Conservation (phyloP, 768 basidiomycete genomes). For the Naganishia kalamii region DNA sequence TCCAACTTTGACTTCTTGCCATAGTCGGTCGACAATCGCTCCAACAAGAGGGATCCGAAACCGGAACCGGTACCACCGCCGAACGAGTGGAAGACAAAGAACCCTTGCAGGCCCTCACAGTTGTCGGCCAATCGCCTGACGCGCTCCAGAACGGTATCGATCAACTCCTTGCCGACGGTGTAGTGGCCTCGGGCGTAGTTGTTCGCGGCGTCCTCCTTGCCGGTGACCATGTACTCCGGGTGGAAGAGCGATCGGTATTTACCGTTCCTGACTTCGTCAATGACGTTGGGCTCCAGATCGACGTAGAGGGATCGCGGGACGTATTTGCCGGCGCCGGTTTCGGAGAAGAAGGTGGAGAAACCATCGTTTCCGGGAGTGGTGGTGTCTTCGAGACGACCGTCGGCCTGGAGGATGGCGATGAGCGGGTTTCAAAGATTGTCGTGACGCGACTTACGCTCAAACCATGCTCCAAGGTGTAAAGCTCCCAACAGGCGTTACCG, state of each 20-base stretch:
- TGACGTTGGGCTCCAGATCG: constrained; percentile 79
- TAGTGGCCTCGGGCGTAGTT: constrained; percentile 99
- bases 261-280: constrained; percentile 93
- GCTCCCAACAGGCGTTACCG: constrained; percentile 99
- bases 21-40: constrained; percentile 94
- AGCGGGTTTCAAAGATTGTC: not conserved
- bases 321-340: constrained; percentile 93
- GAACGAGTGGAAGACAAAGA: constrained; percentile 99
- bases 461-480: constrained; percentile 98
- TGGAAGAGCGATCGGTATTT: constrained; percentile 96
- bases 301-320: constrained; percentile 93
- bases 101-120: constrained; percentile 95
- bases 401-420: constrained; percentile 58
- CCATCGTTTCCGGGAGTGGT: constrained; percentile 74
- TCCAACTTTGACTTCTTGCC: constrained; percentile 99
- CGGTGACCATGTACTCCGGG: constrained; percentile 91
- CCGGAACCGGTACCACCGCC: constrained; percentile 99
- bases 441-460: constrained; percentile 64
- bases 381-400: constrained; percentile 78
- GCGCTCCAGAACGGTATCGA: constrained; percentile 95
- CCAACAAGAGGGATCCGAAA: constrained; percentile 93
- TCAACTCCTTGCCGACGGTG: constrained; percentile 96
- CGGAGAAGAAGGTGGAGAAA: constrained; percentile 99
- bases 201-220: constrained; percentile 99
- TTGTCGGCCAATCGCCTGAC: constrained; percentile 94